Percentiles rank a stretch among this genome's conserved stretches.
Evolutionary conservation across 73 alveolate species (phyloP).

Genomic region (Breviolum minutum): DNA sequence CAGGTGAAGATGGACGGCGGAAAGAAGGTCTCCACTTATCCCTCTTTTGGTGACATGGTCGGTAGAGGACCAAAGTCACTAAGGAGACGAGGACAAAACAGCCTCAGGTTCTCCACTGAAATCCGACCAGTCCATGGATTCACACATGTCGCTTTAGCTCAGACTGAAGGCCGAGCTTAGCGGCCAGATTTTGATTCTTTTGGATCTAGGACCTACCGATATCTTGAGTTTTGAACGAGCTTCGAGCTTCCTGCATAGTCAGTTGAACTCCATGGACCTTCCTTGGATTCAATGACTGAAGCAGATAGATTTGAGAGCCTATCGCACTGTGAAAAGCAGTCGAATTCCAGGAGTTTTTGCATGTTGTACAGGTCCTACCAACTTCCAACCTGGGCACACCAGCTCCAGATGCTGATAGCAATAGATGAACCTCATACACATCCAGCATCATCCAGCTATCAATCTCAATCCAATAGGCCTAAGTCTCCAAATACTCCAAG

Average conservation of each 20-base stretch:
- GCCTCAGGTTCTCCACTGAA: not conserved
- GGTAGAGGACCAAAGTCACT: constrained; percentile 58
- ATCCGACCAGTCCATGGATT: not conserved
- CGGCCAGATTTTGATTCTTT: constrained; percentile 44
- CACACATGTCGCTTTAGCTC: constrained; percentile 31
- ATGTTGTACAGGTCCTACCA: constrained; percentile 31
- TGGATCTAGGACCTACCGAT: not conserved
- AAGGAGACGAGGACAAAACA: constrained; percentile 35
- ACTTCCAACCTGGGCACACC: constrained; percentile 1
- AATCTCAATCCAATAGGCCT: not conserved
- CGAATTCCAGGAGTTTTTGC: constrained; percentile 12
- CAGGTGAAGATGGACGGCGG: constrained; percentile 36
- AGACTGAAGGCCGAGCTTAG: constrained; percentile 36
- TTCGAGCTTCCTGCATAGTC: constrained; percentile 21
- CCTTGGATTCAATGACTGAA: not conserved
- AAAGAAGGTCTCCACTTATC: constrained; percentile 41
- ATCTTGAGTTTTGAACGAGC: constrained; percentile 16
- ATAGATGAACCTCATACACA: not conserved
- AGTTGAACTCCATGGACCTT: not conserved
- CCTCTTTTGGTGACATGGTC: constrained; percentile 53
- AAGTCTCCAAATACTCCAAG: not conserved
- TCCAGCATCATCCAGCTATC: not conserved
- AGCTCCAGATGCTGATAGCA: not conserved
- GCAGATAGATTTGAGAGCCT: constrained; percentile 19
- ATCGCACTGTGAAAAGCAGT: constrained; percentile 36